phyloP scores from a whole-genome alignment of 805 yeast species.

The Cyberlindnera samutprakarnensis region DNA sequence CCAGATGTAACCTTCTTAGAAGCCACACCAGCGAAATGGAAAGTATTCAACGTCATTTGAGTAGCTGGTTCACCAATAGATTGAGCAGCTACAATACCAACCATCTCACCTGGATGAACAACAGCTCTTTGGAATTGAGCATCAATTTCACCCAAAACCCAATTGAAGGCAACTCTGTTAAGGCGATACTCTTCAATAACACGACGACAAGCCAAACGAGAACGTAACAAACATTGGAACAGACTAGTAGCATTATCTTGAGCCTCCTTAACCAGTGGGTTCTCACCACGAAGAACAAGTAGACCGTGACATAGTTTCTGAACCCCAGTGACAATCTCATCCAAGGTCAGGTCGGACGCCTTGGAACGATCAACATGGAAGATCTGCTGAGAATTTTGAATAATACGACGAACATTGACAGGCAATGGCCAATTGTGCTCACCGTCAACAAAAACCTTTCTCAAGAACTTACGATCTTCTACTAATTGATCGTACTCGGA shows the following conservation, averaged over 20 bases:
- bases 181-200: conserved; percentile 86
- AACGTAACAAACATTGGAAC: conserved; percentile 87
- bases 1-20: conserved; percentile 94
- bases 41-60: conserved; percentile 94
- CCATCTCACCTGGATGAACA: conserved; percentile 98
- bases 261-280: conserved; percentile 69
- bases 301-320: conserved; percentile 58
- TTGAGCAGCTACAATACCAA: conserved; percentile 95
- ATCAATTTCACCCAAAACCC: conserved; percentile 94
- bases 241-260: conserved; percentile 86
- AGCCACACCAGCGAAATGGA: conserved; percentile 98
- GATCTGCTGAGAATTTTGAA: conserved; percentile 95
- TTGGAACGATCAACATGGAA: conserved; percentile 88
- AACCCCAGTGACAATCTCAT: conserved; percentile 72
- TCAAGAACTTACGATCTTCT: conserved; percentile 70
- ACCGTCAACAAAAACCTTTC: conserved; percentile 86
- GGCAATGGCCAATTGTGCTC: conserved; percentile 98
- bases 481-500: conserved; percentile 74
- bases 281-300: conserved; percentile 76
- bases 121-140: conserved; percentile 86
- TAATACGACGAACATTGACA: conserved; percentile 89
- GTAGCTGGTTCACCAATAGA: conserved; percentile 98
- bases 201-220: conserved; percentile 86
- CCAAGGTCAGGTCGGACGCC: conserved; percentile 83
- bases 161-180: conserved; percentile 80